Evolutionary conservation across 495 filamentous ascomycete species (phyloP).

Genomic region (Aspergillus sclerotioniger): DNA sequence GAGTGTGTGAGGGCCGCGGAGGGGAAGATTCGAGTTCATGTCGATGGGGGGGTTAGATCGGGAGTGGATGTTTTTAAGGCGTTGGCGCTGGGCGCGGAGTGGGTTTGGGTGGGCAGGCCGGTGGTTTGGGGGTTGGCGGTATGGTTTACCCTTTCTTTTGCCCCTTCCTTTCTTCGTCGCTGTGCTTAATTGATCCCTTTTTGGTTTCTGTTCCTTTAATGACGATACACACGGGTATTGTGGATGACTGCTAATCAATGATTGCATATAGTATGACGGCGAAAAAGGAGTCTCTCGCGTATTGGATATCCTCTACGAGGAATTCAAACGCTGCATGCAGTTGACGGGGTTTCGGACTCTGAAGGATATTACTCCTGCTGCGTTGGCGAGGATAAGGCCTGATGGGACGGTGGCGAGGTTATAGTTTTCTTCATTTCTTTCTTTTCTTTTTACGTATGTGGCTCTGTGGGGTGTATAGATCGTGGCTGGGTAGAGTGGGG

Average conservation of each 20-base stretch:
- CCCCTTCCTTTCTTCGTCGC: not conserved
- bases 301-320: constrained; percentile 42
- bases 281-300: constrained; percentile 40
- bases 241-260: no score
- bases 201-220: constrained; percentile 15
- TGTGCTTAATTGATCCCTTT: not conserved
- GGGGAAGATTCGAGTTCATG: constrained; percentile 58
- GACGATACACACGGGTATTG: no score
- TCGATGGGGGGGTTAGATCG: constrained; percentile 65
- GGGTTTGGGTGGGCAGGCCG: constrained; percentile 63
- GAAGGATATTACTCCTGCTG: constrained; percentile 41
- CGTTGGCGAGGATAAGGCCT: constrained; percentile 33
- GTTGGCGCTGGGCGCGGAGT: constrained; percentile 62
- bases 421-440: constrained; percentile 10
- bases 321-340: constrained; percentile 54
- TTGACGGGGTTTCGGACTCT: constrained; percentile 49
- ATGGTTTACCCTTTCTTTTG: constrained; percentile 9
- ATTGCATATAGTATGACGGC: constrained; percentile 34
- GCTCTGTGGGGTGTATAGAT: no score
- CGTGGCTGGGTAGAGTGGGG: not conserved
- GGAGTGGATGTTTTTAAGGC: constrained; percentile 71
- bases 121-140: constrained; percentile 50
- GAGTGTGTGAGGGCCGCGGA: constrained; percentile 60
- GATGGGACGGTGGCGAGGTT: constrained; percentile 39
- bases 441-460: not conserved